Base-by-base conservation (phyloP, 2,329 filamentous ascomycete species). In the Coleophoma eucalyptorum region DNA sequence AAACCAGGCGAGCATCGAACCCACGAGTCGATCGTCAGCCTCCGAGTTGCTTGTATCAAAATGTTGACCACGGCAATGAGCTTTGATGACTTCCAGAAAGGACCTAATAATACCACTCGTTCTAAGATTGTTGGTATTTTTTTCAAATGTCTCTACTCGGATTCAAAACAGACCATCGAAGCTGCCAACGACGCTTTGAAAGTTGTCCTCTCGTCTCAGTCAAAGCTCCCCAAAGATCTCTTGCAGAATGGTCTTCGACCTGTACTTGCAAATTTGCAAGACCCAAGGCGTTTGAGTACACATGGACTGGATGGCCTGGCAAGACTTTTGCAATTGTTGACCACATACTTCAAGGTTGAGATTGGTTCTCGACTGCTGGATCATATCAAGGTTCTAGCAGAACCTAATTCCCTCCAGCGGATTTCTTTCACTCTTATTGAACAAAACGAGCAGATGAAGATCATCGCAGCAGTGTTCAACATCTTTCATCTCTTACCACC, bases 261-360 rank as follows among this genome's bases (percentile, higher is more conserved):
- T 0, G 96, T 99, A n/a, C 72, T 99, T 34, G 92, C 96, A 65
- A 99, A 96, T 65, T 79, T 99, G 3, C 93, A 96, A 58, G 94
- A 99, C 64, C 89, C 93, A 0, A 90, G 96, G 67, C 86, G 93
- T 51, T 75, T 99, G 18, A 96, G 85, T 18, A 89, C 93, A 0
- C 88, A 92, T 61, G 92, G 92, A 2, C 75, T 99, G 4, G 92
- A 97, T 65, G 96, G 96, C 21, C 75, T 99, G 32, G 92, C 92
- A 16, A 84, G 93, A 37, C 77, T 99, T 2, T 72, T 99, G 53
- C 93, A 94, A 56, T 77, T 99, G 2, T 76, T 99, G 16, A 99
- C 93, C 0, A 97, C 94, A 53, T 99, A 99, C 68, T 99, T 99
- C 72, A 99, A 99, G 70, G 92, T 97, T 1, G 94, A 99, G 66